Evolutionary conservation across 2,329 filamentous ascomycete genomes (phyloP).

Genomic region (Cladophialophora carrionii): DNA sequence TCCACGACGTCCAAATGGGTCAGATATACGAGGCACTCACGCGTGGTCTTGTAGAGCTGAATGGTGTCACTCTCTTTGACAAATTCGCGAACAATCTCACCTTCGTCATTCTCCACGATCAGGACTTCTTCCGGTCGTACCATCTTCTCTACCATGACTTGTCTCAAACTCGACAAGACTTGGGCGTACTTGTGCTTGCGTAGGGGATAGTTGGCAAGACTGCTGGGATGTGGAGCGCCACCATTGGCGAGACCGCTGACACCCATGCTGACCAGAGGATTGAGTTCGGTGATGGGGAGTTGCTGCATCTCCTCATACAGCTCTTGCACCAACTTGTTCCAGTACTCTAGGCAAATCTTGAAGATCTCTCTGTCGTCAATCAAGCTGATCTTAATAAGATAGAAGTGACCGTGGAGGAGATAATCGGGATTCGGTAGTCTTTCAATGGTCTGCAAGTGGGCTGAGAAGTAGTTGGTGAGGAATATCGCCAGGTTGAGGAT

Average conservation of each 20-base stretch:
- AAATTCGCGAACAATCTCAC: slow-evolving; percentile 97
- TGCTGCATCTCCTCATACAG: slow-evolving; percentile 99
- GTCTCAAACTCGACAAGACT: slow-evolving; percentile 87
- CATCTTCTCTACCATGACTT: slow-evolving; percentile 99
- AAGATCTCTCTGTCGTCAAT: slow-evolving; percentile 99
- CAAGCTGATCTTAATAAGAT: slow-evolving; percentile 96
- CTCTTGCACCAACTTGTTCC: slow-evolving; percentile 97
- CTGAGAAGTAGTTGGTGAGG: slow-evolving; percentile 94
- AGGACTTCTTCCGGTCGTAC: slow-evolving; percentile 95
- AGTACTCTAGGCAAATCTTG: slow-evolving; percentile 99
- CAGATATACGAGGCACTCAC: slow-evolving; percentile 94
- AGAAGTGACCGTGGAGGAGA: slow-evolving; percentile 94
- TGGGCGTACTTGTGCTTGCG: slow-evolving; percentile 98
- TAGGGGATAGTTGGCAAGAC: slow-evolving; percentile 88
- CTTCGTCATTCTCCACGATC: slow-evolving; percentile 99
- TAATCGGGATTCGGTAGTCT: slow-evolving; percentile 94
- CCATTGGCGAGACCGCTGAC: slow-evolving; percentile 71
- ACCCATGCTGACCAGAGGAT: slow-evolving; percentile 81
- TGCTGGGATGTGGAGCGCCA: slow-evolving; percentile 79
- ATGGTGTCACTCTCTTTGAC: slow-evolving; percentile 99
- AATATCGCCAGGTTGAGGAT: slow-evolving; percentile 96
- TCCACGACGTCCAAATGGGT: slow-evolving; percentile 97
- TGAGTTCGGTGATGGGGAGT: slow-evolving; percentile 88
- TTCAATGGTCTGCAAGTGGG: slow-evolving; percentile 91
- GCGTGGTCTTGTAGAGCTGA: slow-evolving; percentile 97